These are phyloP conservation scores for Debaryomycetaceae sp. DNA, from an alignment of 1,139 yeast species.

Conservation along the genomic window DNA sequence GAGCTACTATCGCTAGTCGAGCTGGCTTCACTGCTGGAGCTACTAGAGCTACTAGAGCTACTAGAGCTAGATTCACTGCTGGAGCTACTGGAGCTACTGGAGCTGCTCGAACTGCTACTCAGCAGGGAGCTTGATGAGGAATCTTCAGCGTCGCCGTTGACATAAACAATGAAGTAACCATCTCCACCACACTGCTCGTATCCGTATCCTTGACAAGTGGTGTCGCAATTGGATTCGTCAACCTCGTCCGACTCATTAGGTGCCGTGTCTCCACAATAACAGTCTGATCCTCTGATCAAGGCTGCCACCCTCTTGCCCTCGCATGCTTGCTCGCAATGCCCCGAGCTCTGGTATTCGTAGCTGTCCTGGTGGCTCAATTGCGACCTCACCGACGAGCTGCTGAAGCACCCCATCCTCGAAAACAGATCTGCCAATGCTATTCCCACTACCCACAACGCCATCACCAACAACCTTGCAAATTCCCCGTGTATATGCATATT, in stretches of 20 bases:
- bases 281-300: conserved; percentile 47
- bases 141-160: conserved; percentile 21
- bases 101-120: background rate
- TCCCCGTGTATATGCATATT: background rate
- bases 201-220: conserved; percentile 55
- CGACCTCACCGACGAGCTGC: conserved; percentile 20
- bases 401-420: conserved; percentile 35
- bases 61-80: background rate
- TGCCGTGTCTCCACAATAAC: conserved; percentile 57
- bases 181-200: conserved; percentile 63
- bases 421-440: conserved; percentile 10
- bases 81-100: conserved; percentile 2
- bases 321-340: conserved; percentile 49
- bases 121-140: conserved; percentile 2
- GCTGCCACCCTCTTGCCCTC: conserved; percentile 49
- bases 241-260: conserved; percentile 32
- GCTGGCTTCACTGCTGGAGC: background rate
- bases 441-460: background rate
- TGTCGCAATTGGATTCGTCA: conserved; percentile 40
- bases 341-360: conserved; percentile 49
- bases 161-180: conserved; percentile 47
- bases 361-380: conserved; percentile 21
- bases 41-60: background rate
- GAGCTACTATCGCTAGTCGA: background rate
- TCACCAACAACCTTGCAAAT: background rate